Conservation (phyloP, 805 yeast genomes). For the Diddensiella transvaalensis region DNA sequence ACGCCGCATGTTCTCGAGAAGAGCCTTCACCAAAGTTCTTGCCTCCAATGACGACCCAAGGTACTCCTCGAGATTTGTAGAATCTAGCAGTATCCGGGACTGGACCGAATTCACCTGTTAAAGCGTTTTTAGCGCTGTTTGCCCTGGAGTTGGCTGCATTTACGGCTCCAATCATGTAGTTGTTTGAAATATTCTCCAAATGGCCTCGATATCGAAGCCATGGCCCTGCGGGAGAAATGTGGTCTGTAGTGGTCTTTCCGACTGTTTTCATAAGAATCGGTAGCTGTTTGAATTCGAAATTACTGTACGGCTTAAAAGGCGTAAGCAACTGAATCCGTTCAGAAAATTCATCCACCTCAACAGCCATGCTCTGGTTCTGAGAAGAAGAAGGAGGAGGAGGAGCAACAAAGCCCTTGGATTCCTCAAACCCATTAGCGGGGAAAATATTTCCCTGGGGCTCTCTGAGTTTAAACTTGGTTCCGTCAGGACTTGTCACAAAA, state of each 20-base stretch:
- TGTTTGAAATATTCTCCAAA: conserved; percentile 95
- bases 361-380: conserved; percentile 71
- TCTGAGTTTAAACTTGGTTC: conserved; percentile 80
- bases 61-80: conserved; percentile 19
- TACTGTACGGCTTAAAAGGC: conserved; percentile 95
- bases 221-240: conserved; percentile 99
- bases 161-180: conserved; percentile 99
- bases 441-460: conserved; percentile 89
- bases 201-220: conserved; percentile 99
- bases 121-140: conserved; percentile 80
- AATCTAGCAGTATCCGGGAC: conserved; percentile 92
- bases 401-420: conserved; percentile 93
- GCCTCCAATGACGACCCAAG: conserved; percentile 56
- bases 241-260: conserved; percentile 99
- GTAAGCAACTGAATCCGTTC: conserved; percentile 93
- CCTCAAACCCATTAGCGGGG: conserved; percentile 87
- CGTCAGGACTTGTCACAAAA: conserved; percentile 78
- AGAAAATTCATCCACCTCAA: conserved; percentile 78
- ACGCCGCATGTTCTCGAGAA: conserved; percentile 99
- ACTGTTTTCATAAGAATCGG: conserved; percentile 94
- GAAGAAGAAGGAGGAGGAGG: conserved; percentile 94
- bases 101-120: conserved; percentile 87
- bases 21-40: conserved; percentile 99
- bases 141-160: conserved; percentile 95
- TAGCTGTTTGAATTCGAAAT: conserved; percentile 81